Evolutionary conservation across 306 rosid genomes (phyloP).

Genomic region (Gleditsia sinensis): DNA sequence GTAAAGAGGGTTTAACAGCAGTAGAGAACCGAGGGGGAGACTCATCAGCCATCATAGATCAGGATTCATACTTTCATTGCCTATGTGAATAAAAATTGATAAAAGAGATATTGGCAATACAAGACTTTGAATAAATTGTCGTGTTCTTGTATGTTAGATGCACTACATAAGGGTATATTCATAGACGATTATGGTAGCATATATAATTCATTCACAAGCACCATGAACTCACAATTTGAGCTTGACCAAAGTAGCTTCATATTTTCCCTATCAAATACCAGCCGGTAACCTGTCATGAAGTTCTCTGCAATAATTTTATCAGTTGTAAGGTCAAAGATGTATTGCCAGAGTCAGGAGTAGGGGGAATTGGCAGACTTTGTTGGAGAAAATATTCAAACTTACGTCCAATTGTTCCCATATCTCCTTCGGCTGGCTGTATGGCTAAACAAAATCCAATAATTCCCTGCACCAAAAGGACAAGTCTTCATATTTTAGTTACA

Average conservation of each 20-base stretch:
- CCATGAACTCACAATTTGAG: slow-evolving; percentile 74
- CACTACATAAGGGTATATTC: not conserved
- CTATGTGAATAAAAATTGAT: slow-evolving; percentile 1
- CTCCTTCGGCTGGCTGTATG: slow-evolving; percentile 73
- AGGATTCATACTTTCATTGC: slow-evolving; percentile 16
- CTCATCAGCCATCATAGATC: no score
- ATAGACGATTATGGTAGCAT: not conserved
- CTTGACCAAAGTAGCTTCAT: slow-evolving; percentile 84
- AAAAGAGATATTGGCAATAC: slow-evolving; percentile 12
- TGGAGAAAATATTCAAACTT: slow-evolving; percentile 45
- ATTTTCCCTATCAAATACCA: slow-evolving; percentile 83
- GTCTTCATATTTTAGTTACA: slow-evolving; percentile 25
- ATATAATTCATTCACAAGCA: not conserved
- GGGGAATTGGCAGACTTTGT: slow-evolving; percentile 13
- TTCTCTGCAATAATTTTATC: slow-evolving; percentile 63
- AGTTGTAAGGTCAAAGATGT: slow-evolving; percentile 19
- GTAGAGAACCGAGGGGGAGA: no score
- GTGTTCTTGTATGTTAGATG: not conserved
- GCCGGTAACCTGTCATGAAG: slow-evolving; percentile 83
- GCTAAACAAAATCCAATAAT: slow-evolving; percentile 78
- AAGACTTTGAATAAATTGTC: not conserved
- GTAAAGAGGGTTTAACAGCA: slow-evolving; percentile 12
- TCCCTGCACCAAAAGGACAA: slow-evolving; percentile 61
- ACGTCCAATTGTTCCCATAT: slow-evolving; percentile 87
- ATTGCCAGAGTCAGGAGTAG: not conserved